Percentiles rank a stretch among this genome's conserved stretches.
Evolutionary conservation across 148 eudicot species (phyloP).

Genomic region (Vaccinium corymbosum): DNA sequence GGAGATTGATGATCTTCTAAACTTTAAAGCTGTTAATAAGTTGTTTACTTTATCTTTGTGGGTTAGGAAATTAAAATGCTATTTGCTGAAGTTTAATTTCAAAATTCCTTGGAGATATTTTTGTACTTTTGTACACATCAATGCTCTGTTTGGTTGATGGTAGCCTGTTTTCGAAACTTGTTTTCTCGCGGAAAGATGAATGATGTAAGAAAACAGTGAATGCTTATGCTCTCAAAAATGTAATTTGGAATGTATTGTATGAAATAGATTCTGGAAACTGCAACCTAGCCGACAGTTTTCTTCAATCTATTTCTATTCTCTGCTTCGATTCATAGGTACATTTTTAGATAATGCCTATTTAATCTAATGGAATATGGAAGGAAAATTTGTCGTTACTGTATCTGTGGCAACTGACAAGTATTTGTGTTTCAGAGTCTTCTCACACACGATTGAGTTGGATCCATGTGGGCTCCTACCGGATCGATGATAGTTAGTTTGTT

Average conservation of each 20-base stretch:
- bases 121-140: neutral
- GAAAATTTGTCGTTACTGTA: neutral
- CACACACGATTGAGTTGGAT: neutral
- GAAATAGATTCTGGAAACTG: neutral
- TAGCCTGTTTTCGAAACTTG: neutral
- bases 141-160: neutral
- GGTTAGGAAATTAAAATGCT: neutral
- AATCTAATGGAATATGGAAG: neutral
- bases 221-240: neutral
- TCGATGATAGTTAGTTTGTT: neutral
- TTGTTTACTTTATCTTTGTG: neutral
- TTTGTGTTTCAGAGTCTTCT: neutral
- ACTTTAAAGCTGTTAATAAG: neutral
- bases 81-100: neutral
- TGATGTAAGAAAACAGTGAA: neutral
- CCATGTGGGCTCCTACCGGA: neutral
- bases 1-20: neutral
- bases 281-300: neutral
- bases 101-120: neutral
- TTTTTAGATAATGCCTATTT: neutral
- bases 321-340: neutral
- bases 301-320: neutral
- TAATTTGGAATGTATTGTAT: neutral
- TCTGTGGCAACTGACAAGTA: neutral
- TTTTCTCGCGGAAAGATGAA: neutral